Evolutionary conservation across 257 asterid genomes (phyloP).

Genomic region (Jaltomata sinuosa): DNA sequence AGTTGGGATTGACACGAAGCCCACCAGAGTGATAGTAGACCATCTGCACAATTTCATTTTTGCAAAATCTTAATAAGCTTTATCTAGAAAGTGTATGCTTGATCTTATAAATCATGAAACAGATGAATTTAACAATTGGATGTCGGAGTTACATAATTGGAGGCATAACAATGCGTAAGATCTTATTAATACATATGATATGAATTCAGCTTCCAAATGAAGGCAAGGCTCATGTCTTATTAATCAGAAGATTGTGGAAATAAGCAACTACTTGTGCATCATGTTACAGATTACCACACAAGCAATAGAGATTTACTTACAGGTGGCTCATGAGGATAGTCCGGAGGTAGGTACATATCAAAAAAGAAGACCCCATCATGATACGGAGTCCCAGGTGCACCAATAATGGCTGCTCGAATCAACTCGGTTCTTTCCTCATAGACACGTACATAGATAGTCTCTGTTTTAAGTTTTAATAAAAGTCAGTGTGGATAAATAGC

Average conservation of each 20-base stretch:
- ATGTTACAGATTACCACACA: background rate
- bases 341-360: conserved; percentile 74
- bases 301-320: conserved; percentile 32
- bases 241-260: background rate
- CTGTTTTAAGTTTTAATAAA: conserved; percentile 27
- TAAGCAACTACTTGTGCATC: background rate
- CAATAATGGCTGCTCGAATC: conserved; percentile 75
- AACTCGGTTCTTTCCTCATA: conserved; percentile 77
- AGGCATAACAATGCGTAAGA: background rate
- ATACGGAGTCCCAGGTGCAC: conserved; percentile 90
- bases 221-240: background rate
- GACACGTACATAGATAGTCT: conserved; percentile 59
- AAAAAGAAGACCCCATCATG: conserved; percentile 86
- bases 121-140: background rate
- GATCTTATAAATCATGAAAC: background rate
- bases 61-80: background rate
- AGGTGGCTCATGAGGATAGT: conserved; percentile 86
- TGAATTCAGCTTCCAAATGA: background rate
- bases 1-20: conserved; percentile 86
- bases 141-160: background rate
- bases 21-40: conserved; percentile 88
- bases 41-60: conserved; percentile 43
- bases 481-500: background rate
- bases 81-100: background rate
- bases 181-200: background rate